Percentiles rank a stretch among this genome's conserved stretches.
Evolutionary conservation across 2,329 filamentous ascomycete species (phyloP).

Genomic region (Aspergillus aculeatinus): DNA sequence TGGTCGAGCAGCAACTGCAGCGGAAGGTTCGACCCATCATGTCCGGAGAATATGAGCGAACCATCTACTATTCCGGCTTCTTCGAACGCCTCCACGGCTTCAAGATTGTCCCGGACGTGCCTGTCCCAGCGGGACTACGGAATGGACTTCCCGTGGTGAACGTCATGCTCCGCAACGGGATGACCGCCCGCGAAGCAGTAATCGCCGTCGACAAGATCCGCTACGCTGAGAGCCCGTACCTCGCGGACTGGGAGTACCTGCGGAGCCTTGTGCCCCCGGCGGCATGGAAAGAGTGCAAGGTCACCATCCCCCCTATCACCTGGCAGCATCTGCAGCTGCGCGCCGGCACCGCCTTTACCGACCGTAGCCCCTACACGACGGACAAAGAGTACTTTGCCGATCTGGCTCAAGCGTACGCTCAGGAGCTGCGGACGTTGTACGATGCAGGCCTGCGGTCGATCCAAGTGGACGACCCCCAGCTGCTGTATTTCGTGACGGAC

Average conservation of each 20-base stretch:
- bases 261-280: constrained; percentile 55
- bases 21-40: constrained; percentile 22
- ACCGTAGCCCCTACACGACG: constrained; percentile 50
- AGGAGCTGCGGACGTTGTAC: constrained; percentile 57
- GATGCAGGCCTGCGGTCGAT: constrained; percentile 59
- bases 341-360: constrained; percentile 49
- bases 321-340: constrained; percentile 63
- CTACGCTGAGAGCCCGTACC: constrained; percentile 34
- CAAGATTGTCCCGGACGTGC: constrained; percentile 9
- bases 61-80: constrained; percentile 25
- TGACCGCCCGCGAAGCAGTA: not conserved
- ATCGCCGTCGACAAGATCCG: constrained; percentile 6
- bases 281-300: constrained; percentile 58
- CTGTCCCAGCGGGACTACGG: constrained; percentile 2
- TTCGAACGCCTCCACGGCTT: constrained; percentile 25
- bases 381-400: constrained; percentile 60
- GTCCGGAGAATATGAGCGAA: constrained; percentile 25
- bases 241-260: constrained; percentile 50
- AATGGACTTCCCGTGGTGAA: not conserved
- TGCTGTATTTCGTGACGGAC: constrained; percentile 61
- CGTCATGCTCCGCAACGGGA: not conserved
- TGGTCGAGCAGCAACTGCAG: constrained; percentile 20
- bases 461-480: constrained; percentile 59
- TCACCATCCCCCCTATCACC: constrained; percentile 60
- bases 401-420: constrained; percentile 59